Base-by-base conservation (phyloP, 352 stramenopile species). In the Globisporangium middletonii region DNA sequence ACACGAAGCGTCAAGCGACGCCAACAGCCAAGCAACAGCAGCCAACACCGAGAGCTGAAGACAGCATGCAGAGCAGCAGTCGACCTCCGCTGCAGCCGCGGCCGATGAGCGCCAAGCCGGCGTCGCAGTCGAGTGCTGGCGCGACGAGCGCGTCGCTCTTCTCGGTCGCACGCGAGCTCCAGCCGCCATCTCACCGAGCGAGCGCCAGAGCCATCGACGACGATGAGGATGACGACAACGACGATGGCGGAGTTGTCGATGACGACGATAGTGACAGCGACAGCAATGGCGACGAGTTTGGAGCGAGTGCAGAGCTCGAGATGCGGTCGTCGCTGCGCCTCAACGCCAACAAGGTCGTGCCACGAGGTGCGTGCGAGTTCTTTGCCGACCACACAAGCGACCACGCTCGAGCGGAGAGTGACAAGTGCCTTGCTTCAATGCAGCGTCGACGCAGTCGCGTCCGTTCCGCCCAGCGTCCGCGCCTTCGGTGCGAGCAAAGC, bases 391-490 rank as follows among this genome's bases (percentile, higher is more conserved):
- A 52, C 19, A 28, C 12, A 19, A 18, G 6, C 3, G 3, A 26
- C 44, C 9, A 6, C 12, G 23, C 23, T 5, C 45, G 16, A 0
- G 19, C 33, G 23, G 9, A 18, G 45, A 28, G 3, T 45, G 41
- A 38, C 33, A 38, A 9, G 9, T 1, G 9, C 3, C 18, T 19
- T 50, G 27, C 18, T 51, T 19, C 0, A 9, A 53, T 35, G 47
- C 26, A 50, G 47, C 13, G 27, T 53, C 47, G 28, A 41, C 47
- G 16, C 4, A 3, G n/a, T 42, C 59, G 37, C 42, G 46, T 12
- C 64, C 58, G n/a, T 79, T 80, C 42, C 74, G 80, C 16, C 80
- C 80, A 23, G 72, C 77, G 23, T 90, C 80, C 0, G 77, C 80
- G 4, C 80, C 80, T n/a, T 59, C 73, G 12, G 53, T 66, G 26